Evolutionary conservation across 148 eudicot species (phyloP).

Genomic region (Rhododendron ovatum): DNA sequence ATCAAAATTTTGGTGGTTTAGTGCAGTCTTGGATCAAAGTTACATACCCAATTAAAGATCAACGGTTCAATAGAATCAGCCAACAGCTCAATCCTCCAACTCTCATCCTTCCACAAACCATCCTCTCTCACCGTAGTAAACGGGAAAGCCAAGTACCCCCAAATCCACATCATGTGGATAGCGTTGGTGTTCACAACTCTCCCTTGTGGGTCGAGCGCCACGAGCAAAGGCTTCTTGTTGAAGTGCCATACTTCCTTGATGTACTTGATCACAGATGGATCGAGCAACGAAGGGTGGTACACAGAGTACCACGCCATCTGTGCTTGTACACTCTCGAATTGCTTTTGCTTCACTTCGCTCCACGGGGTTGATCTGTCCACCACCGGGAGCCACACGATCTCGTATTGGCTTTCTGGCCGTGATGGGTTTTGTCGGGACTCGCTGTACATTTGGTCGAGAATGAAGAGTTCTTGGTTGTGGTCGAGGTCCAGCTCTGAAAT

Average conservation of each 20-base stretch:
- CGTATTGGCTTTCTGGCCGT: constrained; percentile 46
- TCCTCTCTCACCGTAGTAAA: constrained; percentile 63
- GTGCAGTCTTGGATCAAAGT: neutral
- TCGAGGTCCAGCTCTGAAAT: constrained; percentile 69
- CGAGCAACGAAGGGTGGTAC: constrained; percentile 62
- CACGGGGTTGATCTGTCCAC: constrained; percentile 44
- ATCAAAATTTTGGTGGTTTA: neutral
- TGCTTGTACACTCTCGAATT: constrained; percentile 43
- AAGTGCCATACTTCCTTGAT: constrained; percentile 78
- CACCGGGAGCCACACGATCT: constrained; percentile 84
- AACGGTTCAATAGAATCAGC: constrained; percentile 52
- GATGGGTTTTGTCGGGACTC: constrained; percentile 29
- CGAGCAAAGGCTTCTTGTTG: constrained; percentile 55
- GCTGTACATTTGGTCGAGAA: constrained; percentile 42
- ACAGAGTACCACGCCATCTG: constrained; percentile 81
- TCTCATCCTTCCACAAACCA: constrained; percentile 62
- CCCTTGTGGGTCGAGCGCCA: constrained; percentile 74
- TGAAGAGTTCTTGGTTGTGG: constrained; percentile 20
- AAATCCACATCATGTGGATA: constrained; percentile 78
- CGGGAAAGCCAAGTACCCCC: constrained; percentile 78
- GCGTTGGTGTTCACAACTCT: constrained; percentile 66
- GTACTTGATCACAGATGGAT: constrained; percentile 64
- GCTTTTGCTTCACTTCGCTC: constrained; percentile 45
- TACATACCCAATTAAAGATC: constrained; percentile 50
- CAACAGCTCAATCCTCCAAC: constrained; percentile 74